Conservation (phyloP, 441 rosid species). For the Omphalea diandra region DNA sequence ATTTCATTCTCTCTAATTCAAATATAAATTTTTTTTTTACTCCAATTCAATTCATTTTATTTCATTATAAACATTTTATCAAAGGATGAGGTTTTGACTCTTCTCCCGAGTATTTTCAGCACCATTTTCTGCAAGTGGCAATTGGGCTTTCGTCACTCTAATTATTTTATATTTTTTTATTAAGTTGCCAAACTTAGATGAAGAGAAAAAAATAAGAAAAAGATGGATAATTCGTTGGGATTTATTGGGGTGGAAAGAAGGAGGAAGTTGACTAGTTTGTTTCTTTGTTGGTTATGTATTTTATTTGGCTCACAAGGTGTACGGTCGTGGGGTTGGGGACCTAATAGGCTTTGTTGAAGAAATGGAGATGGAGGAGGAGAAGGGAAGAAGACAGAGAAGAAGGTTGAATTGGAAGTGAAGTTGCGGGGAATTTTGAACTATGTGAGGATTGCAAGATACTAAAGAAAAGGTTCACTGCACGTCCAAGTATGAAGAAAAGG, state of each 20-base stretch:
- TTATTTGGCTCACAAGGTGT: no score
- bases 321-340: no score
- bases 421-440: slow-evolving; percentile 1
- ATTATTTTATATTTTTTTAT: no score
- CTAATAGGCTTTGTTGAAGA: not conserved
- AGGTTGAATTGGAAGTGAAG: slow-evolving; percentile 15
- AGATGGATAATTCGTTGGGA: not conserved
- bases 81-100: slow-evolving; percentile 35
- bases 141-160: no score
- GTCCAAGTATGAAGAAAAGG: not conserved
- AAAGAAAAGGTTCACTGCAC: no score
- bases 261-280: slow-evolving; percentile 10
- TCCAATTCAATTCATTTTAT: no score
- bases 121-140: no score
- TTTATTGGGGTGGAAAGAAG: slow-evolving; percentile 9
- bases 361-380: not conserved
- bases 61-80: no score
- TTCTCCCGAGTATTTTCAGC: slow-evolving; percentile 41
- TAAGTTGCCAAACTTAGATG: not conserved
- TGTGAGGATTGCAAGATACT: slow-evolving; percentile 15
- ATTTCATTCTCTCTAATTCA: no score
- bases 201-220: not conserved
- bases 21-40: no score
- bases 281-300: not conserved
- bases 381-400: not conserved